Evolutionary conservation across 1,284 basidiomycete species (phyloP).

Genomic region (Apiotrichum gamsii): DNA sequence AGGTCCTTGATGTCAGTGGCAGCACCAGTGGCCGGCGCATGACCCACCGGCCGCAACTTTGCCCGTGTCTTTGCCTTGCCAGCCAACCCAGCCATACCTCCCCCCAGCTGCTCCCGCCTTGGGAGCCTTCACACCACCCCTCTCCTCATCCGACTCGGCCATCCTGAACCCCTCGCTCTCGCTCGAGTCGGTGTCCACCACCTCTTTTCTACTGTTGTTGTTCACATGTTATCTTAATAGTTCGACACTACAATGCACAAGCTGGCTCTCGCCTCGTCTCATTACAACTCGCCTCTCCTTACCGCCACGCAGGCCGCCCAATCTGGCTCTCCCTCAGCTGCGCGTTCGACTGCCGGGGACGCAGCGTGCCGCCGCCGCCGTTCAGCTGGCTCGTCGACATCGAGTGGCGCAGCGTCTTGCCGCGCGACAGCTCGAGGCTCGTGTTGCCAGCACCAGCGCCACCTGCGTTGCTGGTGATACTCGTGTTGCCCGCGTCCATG

Average conservation of each 20-base stretch:
- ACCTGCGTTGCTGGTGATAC: not conserved
- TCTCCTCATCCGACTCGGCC: conserved; percentile 1
- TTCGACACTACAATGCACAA: too few species aligned
- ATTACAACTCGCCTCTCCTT: not conserved
- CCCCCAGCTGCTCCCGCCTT: too few species aligned
- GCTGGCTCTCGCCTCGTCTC: too few species aligned
- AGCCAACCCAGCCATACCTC: not conserved
- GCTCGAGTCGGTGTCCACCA: conserved; percentile 5
- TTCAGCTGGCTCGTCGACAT: not conserved
- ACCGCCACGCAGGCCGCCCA: conserved; percentile 1
- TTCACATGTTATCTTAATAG: too few species aligned
- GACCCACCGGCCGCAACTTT: too few species aligned
- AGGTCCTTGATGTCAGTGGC: too few species aligned
- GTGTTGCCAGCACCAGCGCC: not conserved
- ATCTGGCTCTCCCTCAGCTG: not conserved
- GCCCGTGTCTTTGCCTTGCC: not conserved
- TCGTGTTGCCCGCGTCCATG: not conserved
- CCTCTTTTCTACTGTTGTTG: too few species aligned
- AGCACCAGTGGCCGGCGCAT: too few species aligned
- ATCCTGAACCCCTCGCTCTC: conserved; percentile 5
- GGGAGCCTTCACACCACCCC: too few species aligned
- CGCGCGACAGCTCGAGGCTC: not conserved
- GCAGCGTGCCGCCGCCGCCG: not conserved
- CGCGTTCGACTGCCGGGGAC: conserved; percentile 1
- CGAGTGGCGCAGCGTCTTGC: not conserved